Percentiles rank a stretch among this genome's conserved stretches.
These are phyloP conservation scores for Russula sp. DNA, from an alignment of 768 basidiomycete genomes.

Conservation along the genomic window DNA sequence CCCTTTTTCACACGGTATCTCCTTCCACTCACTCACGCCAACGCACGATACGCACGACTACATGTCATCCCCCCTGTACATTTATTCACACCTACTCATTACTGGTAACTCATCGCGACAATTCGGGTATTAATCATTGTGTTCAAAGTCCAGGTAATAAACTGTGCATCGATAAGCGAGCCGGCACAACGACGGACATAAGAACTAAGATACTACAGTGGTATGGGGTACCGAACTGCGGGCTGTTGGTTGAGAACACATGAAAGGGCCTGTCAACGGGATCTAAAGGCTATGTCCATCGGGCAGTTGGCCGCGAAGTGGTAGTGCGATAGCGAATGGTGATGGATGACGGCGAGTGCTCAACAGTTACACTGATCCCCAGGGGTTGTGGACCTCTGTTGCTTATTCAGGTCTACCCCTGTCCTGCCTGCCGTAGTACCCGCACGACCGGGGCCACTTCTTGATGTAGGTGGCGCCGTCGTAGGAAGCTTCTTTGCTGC, in stretches of 20 bases:
- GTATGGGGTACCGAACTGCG: constrained; percentile 16
- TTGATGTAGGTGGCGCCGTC: constrained; percentile 59
- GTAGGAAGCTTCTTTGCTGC: constrained; percentile 86
- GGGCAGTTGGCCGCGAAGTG: constrained; percentile 4
- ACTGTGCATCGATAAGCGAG: constrained; percentile 37
- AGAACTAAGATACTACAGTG: constrained; percentile 26
- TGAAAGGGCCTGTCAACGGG: constrained; percentile 2
- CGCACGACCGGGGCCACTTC: constrained; percentile 46
- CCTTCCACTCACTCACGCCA: neutral
- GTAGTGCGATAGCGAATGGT: neutral
- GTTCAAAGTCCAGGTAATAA: constrained; percentile 25
- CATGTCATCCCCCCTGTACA: neutral
- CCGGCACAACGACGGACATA: constrained; percentile 24
- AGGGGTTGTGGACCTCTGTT: constrained; percentile 41
- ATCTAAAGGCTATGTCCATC: constrained; percentile 12
- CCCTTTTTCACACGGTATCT: constrained; percentile 3
- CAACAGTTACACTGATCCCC: constrained; percentile 76
- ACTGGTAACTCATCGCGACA: neutral
- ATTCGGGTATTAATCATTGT: constrained; percentile 11
- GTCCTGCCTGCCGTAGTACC: constrained; percentile 43
- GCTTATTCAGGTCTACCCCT: constrained; percentile 80
- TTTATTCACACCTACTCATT: constrained; percentile 1
- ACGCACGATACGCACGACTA: constrained; percentile 3
- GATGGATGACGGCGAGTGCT: constrained; percentile 10
- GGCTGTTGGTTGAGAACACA: constrained; percentile 7